Evolutionary conservation across 2,329 filamentous ascomycete species (phyloP).

Genomic region (Chalaropsis thielavioides): DNA sequence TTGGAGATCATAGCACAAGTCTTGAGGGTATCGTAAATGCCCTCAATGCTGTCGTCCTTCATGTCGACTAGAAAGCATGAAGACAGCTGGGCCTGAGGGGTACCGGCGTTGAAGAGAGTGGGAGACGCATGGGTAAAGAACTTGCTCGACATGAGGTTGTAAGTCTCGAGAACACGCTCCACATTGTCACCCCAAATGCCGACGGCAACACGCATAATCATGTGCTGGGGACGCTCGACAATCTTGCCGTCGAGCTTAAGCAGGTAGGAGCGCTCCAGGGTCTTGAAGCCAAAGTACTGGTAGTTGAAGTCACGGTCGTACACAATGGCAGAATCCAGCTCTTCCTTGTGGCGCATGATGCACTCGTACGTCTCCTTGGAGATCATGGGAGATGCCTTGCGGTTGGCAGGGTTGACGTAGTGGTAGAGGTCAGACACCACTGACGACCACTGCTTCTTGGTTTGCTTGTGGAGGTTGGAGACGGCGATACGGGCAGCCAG

Average conservation of each 20-base stretch:
- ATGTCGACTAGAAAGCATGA: conserved; percentile 99
- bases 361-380: conserved; percentile 78
- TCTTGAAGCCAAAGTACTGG: conserved; percentile 99
- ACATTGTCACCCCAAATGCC: conserved; percentile 93
- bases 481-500: conserved; percentile 96
- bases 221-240: conserved; percentile 92
- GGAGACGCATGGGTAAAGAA: conserved; percentile 97
- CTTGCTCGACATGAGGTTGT: conserved; percentile 98
- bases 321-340: conserved; percentile 96
- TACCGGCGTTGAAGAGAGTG: conserved; percentile 95
- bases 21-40: conserved; percentile 98
- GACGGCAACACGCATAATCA: conserved; percentile 98
- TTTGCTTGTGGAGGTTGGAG: conserved; percentile 99
- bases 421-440: conserved; percentile 87
- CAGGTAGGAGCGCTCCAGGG: conserved; percentile 90
- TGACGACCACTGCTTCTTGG: conserved; percentile 98
- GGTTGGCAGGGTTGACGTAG: conserved; percentile 92
- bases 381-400: conserved; percentile 79
- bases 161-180: conserved; percentile 90
- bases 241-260: conserved; percentile 92
- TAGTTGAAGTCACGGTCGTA: conserved; percentile 99
- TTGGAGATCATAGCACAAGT: conserved; percentile 99
- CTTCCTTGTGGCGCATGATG: conserved; percentile 90
- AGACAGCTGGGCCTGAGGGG: conserved; percentile 82
- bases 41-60: conserved; percentile 98